These are phyloP conservation scores for Miscanthus lutarioriparius DNA, from an alignment of 176 grass and related monocot genomes.

Conservation along the genomic window DNA sequence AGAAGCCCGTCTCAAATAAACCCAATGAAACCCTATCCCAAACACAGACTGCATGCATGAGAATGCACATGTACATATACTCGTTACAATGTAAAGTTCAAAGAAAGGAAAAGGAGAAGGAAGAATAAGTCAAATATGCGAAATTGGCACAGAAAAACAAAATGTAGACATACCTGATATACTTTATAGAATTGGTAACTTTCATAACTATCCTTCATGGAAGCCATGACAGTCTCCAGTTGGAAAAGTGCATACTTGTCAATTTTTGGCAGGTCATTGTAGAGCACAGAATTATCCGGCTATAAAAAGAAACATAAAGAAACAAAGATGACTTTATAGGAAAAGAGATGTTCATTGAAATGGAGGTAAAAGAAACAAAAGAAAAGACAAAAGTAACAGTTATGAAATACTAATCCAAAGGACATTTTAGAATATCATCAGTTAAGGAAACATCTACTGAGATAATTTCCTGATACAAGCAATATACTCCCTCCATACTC, in stretches of 20 bases:
- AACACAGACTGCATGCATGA: background rate
- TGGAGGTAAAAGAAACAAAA: background rate
- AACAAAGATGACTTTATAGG: constrained; percentile 26
- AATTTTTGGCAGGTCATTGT: constrained; percentile 83
- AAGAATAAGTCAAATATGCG: background rate
- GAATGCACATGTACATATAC: background rate
- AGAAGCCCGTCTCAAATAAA: constrained; percentile 8
- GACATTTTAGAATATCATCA: background rate
- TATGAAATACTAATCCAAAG: constrained; percentile 21
- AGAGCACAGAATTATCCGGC: constrained; percentile 58
- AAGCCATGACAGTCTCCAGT: constrained; percentile 79
- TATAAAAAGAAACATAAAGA: constrained; percentile 38
- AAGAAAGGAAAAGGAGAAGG: background rate
- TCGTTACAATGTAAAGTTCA: background rate
- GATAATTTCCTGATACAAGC: constrained; percentile 10
- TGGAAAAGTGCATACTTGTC: constrained; percentile 94
- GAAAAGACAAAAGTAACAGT: constrained; percentile 8
- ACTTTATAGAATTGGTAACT: constrained; percentile 94
- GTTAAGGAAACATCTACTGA: constrained; percentile 17
- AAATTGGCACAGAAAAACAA: background rate
- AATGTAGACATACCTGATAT: constrained; percentile 71
- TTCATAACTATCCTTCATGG: constrained; percentile 88
- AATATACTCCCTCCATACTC: background rate
- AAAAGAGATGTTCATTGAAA: constrained; percentile 32
- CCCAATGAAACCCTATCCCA: background rate